Evolutionary conservation across 306 rosid genomes (phyloP).

Genomic region (Mimosa bimucronata): DNA sequence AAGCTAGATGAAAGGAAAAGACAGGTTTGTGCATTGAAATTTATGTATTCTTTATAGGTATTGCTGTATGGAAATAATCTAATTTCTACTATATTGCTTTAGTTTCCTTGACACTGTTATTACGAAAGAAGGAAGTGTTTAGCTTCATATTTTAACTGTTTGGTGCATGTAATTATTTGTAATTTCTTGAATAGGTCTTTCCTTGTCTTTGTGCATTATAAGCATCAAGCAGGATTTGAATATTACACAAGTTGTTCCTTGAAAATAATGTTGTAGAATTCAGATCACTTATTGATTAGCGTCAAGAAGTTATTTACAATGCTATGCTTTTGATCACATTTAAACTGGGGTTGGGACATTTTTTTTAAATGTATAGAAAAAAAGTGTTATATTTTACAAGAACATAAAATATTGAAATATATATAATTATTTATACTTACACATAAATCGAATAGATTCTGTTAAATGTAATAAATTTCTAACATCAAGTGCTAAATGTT

Average conservation of each 20-base stretch:
- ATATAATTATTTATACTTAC: background rate
- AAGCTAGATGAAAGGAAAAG: conserved; percentile 76
- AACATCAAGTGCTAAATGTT: background rate
- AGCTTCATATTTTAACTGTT: too few relatives aligned
- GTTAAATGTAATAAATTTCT: background rate
- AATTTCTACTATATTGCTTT: background rate
- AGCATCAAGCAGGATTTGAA: background rate
- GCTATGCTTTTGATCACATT: background rate
- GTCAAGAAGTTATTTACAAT: background rate
- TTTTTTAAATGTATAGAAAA: background rate
- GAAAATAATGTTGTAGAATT: background rate
- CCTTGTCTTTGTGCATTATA: background rate
- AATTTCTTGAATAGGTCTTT: background rate
- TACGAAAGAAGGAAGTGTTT: too few relatives aligned
- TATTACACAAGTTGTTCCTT: background rate
- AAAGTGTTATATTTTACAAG: background rate
- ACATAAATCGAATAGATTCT: background rate
- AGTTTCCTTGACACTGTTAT: background rate
- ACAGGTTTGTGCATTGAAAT: conserved; percentile 62
- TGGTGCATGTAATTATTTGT: background rate
- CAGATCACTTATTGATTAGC: background rate
- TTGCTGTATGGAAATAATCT: background rate
- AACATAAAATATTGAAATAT: background rate
- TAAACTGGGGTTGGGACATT: background rate
- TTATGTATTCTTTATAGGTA: conserved; percentile 17